Evolutionary conservation across 768 basidiomycete species (phyloP), one percentile per base, ranked within the genome.

Genomic region (Boletus speciosus): DNA sequence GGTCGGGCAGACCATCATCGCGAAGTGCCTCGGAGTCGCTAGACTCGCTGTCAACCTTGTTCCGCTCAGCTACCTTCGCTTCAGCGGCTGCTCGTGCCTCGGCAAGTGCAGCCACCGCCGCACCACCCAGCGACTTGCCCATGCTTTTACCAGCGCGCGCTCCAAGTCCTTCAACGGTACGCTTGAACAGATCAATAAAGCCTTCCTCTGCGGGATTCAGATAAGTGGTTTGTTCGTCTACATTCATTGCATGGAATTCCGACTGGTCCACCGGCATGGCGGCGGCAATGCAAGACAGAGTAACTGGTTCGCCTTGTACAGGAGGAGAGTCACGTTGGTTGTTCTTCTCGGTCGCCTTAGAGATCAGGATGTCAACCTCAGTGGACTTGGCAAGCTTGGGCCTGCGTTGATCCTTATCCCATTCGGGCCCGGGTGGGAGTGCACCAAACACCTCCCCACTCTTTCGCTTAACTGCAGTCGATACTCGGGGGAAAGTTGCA

Each of bases 51-150:
- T 81, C 75, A 52, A 77, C 72, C 55, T 78, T 76, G 62, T 84
- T 79, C 53, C 86, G 73, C 65, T 89, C 80, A 2, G 82, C 86
- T 23, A 91, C 76, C 53, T 81, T 78, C 6, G 82, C 86, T 67
- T 90, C 85, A 8, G 88, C 86, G 37, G 55, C 84, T 72, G 70
- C 81, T 66, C 65, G 81, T 14, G 79, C 88, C 69, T 88, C 84
- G 11, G 86, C 87, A 9, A 90, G 76, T 21, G 83, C 84, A 32
- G 64, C 75, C 7, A 76, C 81, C 3, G 65, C 62, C 5, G 78
- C 80, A 40, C 70, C 73, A 47, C 85, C 84, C 9, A 86, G 64
- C 36, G 88, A 86, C 62, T 84, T 88, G 49, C 79, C 78, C 65
- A 77, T 73, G 47, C 78, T 78, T 63, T 83, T 88, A 31, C 79